Conservation (phyloP, 306 rosid genomes). For the Pterocarpus santalinus region DNA sequence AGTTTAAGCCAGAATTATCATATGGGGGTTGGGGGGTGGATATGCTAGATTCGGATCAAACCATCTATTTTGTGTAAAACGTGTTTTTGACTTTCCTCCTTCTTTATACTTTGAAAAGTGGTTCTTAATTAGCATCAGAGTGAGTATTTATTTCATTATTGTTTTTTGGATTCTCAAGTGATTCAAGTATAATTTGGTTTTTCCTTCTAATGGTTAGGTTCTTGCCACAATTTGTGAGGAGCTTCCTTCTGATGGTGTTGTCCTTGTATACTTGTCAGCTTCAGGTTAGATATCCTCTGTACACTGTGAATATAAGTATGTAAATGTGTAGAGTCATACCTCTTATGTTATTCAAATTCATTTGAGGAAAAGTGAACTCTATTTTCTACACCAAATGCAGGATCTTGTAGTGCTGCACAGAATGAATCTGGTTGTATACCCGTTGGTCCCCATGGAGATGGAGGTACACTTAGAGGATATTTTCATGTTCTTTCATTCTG, state of each 20-base stretch:
- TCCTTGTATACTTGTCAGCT: conserved; percentile 90
- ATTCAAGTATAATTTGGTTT: conserved; percentile 27
- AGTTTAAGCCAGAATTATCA: background rate
- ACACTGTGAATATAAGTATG: conserved; percentile 23
- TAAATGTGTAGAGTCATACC: conserved; percentile 5
- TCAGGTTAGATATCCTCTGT: conserved; percentile 67
- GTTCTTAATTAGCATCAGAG: background rate
- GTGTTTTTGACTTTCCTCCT: conserved; percentile 9
- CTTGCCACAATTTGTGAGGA: conserved; percentile 97
- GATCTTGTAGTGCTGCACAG: conserved; percentile 53
- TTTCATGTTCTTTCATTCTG: conserved; percentile 42
- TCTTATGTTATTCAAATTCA: conserved; percentile 45
- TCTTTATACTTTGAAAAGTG: conserved; percentile 34
- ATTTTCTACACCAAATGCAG: conserved; percentile 58
- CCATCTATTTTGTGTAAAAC: conserved; percentile 7
- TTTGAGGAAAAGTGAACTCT: conserved; percentile 50
- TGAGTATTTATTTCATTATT: conserved; percentile 27
- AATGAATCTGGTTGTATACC: conserved; percentile 64
- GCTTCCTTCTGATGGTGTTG: conserved; percentile 91
- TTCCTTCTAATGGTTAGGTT: conserved; percentile 67
- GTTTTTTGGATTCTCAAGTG: conserved; percentile 5
- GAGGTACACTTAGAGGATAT: conserved; percentile 78
- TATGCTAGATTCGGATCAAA: background rate
- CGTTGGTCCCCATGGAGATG: conserved; percentile 74
- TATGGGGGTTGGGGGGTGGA: background rate